Conservation (phyloP, 768 basidiomycete species). For the Agaricus subrufescens region DNA sequence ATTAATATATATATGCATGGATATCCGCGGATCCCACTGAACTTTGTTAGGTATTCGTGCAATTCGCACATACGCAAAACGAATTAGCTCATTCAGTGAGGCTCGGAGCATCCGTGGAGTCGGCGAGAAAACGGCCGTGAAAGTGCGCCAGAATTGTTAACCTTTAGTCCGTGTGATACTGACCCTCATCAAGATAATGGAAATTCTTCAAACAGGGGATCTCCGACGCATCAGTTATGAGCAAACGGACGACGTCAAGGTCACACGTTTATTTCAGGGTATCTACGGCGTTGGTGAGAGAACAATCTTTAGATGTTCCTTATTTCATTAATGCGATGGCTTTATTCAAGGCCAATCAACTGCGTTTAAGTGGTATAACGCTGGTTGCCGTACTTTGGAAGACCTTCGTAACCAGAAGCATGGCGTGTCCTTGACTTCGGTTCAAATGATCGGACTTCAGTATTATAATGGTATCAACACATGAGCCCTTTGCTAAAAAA, state of each 20-base stretch:
- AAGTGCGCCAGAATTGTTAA: conserved; percentile 33
- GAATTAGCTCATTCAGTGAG: conserved; percentile 54
- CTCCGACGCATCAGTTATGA: conserved; percentile 66
- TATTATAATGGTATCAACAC: conserved; percentile 59
- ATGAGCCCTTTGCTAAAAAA: not conserved
- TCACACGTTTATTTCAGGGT: conserved; percentile 59
- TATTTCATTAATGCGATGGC: not conserved
- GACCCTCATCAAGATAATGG: conserved; percentile 55
- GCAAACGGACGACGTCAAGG: conserved; percentile 56
- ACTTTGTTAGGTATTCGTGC: conserved; percentile 49
- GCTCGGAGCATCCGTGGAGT: conserved; percentile 58
- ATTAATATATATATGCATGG: conserved; percentile 9
- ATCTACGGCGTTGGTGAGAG: conserved; percentile 83
- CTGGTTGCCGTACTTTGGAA: conserved; percentile 73
- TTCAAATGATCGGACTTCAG: conserved; percentile 62
- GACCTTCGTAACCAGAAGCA: conserved; percentile 60
- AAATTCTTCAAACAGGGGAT: conserved; percentile 73
- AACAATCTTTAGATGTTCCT: not conserved
- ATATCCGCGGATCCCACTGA: not conserved
- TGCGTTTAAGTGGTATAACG: conserved; percentile 70
- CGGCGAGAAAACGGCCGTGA: conserved; percentile 71
- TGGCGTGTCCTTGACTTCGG: conserved; percentile 54
- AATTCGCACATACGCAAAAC: conserved; percentile 48
- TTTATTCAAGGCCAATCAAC: conserved; percentile 46
- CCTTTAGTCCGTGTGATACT: not conserved